Conservation (phyloP, 2,329 filamentous ascomycete species). For the Cercospora citrullina region DNA sequence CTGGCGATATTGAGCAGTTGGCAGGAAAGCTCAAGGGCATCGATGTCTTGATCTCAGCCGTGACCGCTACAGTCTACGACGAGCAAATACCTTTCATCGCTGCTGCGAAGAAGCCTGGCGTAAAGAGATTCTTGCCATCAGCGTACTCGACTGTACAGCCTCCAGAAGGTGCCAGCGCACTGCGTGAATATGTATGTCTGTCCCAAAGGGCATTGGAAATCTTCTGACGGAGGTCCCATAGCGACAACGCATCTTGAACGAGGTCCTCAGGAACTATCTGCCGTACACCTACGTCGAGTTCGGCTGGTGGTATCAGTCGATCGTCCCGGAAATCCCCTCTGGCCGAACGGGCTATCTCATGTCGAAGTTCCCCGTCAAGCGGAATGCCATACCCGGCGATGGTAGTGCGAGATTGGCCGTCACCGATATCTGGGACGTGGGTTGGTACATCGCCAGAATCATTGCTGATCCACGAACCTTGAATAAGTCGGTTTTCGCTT, state of each 20-base stretch:
- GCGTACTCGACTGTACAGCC: background rate
- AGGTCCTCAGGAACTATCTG: background rate
- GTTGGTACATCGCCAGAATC: background rate
- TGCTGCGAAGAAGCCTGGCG: background rate
- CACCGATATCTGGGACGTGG: background rate
- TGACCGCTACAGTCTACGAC: background rate
- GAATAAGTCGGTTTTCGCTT: background rate
- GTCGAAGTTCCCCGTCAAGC: background rate
- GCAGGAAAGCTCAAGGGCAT: background rate
- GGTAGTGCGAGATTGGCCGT: background rate
- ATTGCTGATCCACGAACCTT: background rate
- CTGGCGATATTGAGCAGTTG: background rate
- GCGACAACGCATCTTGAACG: background rate
- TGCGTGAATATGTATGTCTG: background rate
- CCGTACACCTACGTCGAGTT: background rate
- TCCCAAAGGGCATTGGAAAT: too few relatives aligned
- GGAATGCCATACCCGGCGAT: background rate
- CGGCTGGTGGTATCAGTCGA: background rate
- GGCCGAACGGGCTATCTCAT: background rate
- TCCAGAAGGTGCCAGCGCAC: background rate
- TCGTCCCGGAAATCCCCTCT: background rate
- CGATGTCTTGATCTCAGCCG: background rate
- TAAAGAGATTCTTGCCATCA: background rate
- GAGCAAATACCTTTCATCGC: background rate
- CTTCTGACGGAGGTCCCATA: background rate